Evolutionary conservation across 257 asterid genomes (phyloP).

Genomic region (Sherardia arvensis): DNA sequence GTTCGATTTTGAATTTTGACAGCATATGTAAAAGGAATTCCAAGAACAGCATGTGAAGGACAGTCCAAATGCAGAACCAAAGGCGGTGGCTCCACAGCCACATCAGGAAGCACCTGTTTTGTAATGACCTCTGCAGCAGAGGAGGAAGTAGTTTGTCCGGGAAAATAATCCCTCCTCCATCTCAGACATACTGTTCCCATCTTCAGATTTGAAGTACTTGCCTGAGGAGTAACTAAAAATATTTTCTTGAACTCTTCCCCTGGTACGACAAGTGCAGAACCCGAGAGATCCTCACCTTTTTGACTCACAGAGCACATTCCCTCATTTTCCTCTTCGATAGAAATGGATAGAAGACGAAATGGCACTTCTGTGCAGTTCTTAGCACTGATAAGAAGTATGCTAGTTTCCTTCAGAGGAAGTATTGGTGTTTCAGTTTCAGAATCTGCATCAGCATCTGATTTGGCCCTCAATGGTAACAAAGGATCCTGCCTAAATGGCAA

Average conservation of each 20-base stretch:
- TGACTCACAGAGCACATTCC: slow-evolving; percentile 39
- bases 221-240: slow-evolving; percentile 57
- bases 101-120: slow-evolving; percentile 65
- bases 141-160: slow-evolving; percentile 16
- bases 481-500: slow-evolving; percentile 79
- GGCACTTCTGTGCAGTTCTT: slow-evolving; percentile 90
- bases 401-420: slow-evolving; percentile 61
- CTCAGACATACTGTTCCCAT: slow-evolving; percentile 58
- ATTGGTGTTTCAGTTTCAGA: slow-evolving; percentile 46
- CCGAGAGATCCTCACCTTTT: slow-evolving; percentile 35
- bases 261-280: slow-evolving; percentile 51
- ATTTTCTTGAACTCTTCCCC: slow-evolving; percentile 93
- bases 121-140: slow-evolving; percentile 42
- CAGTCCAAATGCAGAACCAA: slow-evolving; percentile 56
- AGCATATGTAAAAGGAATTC: slow-evolving; percentile 54
- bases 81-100: slow-evolving; percentile 64
- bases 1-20: slow-evolving; percentile 56
- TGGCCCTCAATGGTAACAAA: slow-evolving; percentile 61
- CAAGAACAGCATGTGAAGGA: slow-evolving; percentile 81
- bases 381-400: slow-evolving; percentile 59
- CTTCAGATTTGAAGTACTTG: slow-evolving; percentile 28
- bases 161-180: slow-evolving; percentile 63
- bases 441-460: slow-evolving; percentile 44
- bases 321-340: slow-evolving; percentile 46
- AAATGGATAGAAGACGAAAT: slow-evolving; percentile 58